phyloP scores from a whole-genome alignment of 495 filamentous ascomycete species.

The Xanthoparmelia taractica region DNA sequence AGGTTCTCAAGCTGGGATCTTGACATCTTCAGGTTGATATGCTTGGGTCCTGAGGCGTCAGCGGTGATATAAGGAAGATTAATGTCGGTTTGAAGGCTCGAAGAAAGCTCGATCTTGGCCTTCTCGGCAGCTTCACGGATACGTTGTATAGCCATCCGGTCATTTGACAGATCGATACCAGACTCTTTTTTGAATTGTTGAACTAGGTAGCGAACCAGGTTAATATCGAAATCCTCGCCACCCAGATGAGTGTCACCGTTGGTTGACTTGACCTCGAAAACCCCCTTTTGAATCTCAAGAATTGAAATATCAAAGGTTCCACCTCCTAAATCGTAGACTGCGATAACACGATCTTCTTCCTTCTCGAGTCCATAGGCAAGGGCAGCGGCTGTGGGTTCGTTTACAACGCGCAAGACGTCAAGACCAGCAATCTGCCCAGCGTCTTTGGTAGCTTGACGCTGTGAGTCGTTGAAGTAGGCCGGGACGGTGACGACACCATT shows the following conservation, averaged over 20 bases:
- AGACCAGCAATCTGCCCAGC: conserved; percentile 93
- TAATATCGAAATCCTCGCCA: conserved; percentile 98
- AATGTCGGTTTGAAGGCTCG: conserved; percentile 94
- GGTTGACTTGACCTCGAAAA: conserved; percentile 98
- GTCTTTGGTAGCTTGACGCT: conserved; percentile 97
- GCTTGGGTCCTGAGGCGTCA: conserved; percentile 87
- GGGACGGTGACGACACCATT: conserved; percentile 95
- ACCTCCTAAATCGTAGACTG: conserved; percentile 96
- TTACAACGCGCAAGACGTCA: conserved; percentile 93
- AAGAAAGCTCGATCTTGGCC: conserved; percentile 99
- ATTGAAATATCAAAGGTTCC: conserved; percentile 99
- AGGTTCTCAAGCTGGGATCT: conserved; percentile 87
- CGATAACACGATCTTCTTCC: conserved; percentile 81
- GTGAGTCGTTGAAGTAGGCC: conserved; percentile 97
- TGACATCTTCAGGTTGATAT: conserved; percentile 94
- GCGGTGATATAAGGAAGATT: conserved; percentile 99
- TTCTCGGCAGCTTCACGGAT: conserved; percentile 99
- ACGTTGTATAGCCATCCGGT: conserved; percentile 98
- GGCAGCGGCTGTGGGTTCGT: conserved; percentile 92
- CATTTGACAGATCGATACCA: conserved; percentile 79
- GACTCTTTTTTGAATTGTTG: conserved; percentile 94
- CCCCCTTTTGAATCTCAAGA: conserved; percentile 93
- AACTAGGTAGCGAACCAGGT: conserved; percentile 88
- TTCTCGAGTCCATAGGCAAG: conserved; percentile 94
- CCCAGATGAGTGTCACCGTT: conserved; percentile 97